phyloP scores from a whole-genome alignment of 2,329 filamentous ascomycete genomes.

The Fusarium ramigenum region DNA sequence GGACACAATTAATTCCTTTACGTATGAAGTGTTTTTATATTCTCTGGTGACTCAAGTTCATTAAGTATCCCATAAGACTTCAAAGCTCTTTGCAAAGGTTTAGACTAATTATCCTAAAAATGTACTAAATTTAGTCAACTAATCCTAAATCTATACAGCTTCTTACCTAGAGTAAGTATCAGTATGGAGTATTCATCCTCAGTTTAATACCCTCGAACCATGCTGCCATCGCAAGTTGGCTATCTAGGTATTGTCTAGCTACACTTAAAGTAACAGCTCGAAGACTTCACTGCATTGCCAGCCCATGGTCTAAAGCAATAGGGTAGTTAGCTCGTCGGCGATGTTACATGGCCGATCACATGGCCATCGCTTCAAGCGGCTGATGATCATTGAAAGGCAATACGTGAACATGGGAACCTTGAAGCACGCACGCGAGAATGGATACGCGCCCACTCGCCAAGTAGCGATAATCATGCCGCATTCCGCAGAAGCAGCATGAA shows the following conservation, averaged over 20 bases:
- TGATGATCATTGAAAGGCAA: not conserved
- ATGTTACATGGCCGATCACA: slow-evolving; percentile 8
- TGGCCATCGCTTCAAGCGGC: slow-evolving; percentile 19
- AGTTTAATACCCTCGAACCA: not conserved
- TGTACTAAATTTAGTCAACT: too few relatives aligned
- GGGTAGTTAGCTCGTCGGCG: not conserved
- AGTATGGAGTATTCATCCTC: not conserved
- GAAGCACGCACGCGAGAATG: slow-evolving; percentile 23
- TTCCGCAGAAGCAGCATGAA: not conserved
- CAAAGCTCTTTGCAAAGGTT: not conserved
- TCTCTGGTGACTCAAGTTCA: not conserved
- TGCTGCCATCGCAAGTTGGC: not conserved
- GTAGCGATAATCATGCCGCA: not conserved
- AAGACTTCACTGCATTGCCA: not conserved
- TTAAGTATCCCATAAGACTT: not conserved
- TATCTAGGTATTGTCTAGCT: not conserved
- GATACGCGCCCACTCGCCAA: not conserved
- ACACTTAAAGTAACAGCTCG: not conserved
- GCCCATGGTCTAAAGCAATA: not conserved
- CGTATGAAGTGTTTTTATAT: not conserved
- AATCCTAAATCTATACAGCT: too few relatives aligned
- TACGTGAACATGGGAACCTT: not conserved
- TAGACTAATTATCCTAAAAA: not conserved
- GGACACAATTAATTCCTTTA: not conserved
- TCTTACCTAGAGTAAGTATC: too few relatives aligned